These are phyloP conservation scores for Drosera spatulata DNA, from an alignment of 179 eudicot species.

Conservation along the genomic window DNA sequence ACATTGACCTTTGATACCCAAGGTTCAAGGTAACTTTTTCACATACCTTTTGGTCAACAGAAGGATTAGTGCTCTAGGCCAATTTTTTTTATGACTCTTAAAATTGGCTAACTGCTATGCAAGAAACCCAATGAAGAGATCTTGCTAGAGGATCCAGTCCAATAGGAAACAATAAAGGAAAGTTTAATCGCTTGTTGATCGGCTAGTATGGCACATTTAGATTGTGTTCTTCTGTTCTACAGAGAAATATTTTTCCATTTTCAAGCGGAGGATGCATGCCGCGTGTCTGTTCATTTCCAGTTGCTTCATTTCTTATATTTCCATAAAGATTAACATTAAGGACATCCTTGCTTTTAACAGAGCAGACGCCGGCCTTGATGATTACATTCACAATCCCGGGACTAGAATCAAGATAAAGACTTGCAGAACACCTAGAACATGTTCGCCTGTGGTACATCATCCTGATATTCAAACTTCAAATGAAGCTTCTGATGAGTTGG, in stretches of 20 bases:
- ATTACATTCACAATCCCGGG: slow-evolving; percentile 30
- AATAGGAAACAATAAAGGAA: no score
- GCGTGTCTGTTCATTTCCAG: no score
- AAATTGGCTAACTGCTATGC: no score
- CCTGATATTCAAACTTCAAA: slow-evolving; percentile 33
- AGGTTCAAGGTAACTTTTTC: slow-evolving; percentile 35
- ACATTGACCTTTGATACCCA: slow-evolving; percentile 39
- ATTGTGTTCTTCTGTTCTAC: no score
- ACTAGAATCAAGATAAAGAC: slow-evolving; percentile 48
- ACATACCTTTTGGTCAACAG: not conserved
- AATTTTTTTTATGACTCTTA: no score
- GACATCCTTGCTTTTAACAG: slow-evolving; percentile 17
- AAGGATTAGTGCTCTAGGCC: no score
- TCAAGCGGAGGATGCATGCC: not conserved
- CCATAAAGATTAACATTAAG: not conserved
- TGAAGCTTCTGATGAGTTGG: slow-evolving; percentile 56
- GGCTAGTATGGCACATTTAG: no score
- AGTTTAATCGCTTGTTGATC: no score
- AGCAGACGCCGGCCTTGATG: slow-evolving; percentile 25
- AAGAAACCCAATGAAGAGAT: no score
- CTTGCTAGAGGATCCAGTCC: no score
- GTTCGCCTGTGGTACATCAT: slow-evolving; percentile 10
- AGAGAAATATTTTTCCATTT: no score
- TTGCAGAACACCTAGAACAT: slow-evolving; percentile 55
- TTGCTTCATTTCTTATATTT: no score